Evolutionary conservation across 495 filamentous ascomycete species (phyloP), one percentile per base, ranked within the genome.

Genomic region (Penicillium pancosmium): DNA sequence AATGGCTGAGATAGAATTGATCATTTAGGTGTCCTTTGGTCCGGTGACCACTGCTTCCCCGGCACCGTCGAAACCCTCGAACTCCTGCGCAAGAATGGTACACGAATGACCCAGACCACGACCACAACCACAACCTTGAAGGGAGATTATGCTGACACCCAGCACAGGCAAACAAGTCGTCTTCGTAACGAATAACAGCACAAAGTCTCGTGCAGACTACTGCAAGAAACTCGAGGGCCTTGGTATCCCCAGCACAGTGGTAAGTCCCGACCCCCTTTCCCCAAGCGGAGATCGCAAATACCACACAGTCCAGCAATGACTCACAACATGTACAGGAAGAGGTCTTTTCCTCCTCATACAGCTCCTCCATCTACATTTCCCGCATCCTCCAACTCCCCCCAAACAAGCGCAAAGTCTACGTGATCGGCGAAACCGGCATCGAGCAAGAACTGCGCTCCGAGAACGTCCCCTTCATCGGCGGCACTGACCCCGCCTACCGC

Each of bases 131-230:
- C 4, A 52, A 4, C 3, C 3, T n/a, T n/a, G n/a, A 7, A 31
- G 3, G 5, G 15, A 38, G 16, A 2, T 9, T 13, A 50, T 54
- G 21, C 31, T 64, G 18, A 64, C 36, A 11, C n/a, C 9, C 16
- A 34, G 11, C 35, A 19, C 60, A 94, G 92, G 91, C 54, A 99
- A 99, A 73, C 90, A 87, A 73, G 79, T 94, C 16, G 86, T 99
- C 57, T 99, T 99, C 70, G 94, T 99, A 47, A 98, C 94, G 4
- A 99, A 99, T 74, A 99, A 99, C 81, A 95, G 91, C 70, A 98
- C 94, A 27, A 98, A 98, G 71, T 96, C 93, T 16, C 90, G 94
- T 16, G 81, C 84, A 23, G 91, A 95, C 66, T 98, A 98, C 74
- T 86, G 87, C 71, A 92, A 93, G 76, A 98, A 97, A 64, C 84